These are phyloP conservation scores for Lanmaoa rubissima DNA, from an alignment of 768 basidiomycete genomes.

Conservation along the genomic window DNA sequence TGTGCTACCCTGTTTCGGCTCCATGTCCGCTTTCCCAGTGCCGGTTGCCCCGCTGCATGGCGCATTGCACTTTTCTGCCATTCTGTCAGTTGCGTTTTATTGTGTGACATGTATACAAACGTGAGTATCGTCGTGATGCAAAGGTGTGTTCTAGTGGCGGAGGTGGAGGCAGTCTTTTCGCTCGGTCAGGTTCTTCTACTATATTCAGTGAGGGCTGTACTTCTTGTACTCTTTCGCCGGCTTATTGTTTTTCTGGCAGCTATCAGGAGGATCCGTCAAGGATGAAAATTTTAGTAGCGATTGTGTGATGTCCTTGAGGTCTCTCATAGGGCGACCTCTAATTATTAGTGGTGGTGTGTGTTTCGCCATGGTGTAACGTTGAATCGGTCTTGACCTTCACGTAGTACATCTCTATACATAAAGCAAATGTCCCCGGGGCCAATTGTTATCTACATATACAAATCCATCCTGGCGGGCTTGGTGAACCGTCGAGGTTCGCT, in stretches of 20 bases:
- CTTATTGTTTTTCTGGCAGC: background rate
- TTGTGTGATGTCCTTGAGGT: background rate
- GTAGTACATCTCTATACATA: no score
- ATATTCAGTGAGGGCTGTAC: conserved; percentile 2
- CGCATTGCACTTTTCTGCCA: conserved; percentile 1
- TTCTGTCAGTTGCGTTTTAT: conserved; percentile 1
- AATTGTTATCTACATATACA: background rate
- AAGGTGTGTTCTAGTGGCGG: no score
- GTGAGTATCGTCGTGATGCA: no score
- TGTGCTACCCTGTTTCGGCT: background rate
- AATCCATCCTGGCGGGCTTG: background rate
- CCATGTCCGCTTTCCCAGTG: background rate
- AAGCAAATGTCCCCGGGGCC: no score
- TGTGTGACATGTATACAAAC: background rate
- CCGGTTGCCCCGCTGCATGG: background rate
- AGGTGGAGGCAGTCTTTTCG: no score
- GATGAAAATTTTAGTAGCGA: background rate
- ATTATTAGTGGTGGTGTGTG: conserved; percentile 2
- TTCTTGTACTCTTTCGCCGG: background rate
- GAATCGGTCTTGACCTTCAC: background rate
- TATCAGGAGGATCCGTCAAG: background rate
- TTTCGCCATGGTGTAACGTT: background rate
- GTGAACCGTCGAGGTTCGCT: background rate
- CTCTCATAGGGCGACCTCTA: background rate
- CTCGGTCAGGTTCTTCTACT: conserved; percentile 1